Conservation (phyloP, 2,329 filamentous ascomycete genomes). For the Boeremia lycopersici region DNA sequence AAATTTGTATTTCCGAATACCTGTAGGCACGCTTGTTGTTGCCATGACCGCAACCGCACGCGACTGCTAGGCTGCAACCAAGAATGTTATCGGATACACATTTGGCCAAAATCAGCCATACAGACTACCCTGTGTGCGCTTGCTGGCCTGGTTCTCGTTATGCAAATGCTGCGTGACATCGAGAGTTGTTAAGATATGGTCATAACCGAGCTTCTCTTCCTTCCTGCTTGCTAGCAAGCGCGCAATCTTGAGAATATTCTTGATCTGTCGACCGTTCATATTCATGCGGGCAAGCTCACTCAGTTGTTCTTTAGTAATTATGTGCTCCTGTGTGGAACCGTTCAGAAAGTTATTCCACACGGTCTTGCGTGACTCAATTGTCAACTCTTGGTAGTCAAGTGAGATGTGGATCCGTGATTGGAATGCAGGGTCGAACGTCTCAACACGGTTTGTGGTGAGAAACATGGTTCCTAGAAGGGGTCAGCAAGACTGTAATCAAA, state of each 20-base stretch:
- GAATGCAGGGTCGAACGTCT: constrained; percentile 41
- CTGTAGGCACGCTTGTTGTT: too few species aligned
- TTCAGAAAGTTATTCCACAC: constrained; percentile 42
- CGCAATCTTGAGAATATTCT: constrained; percentile 51
- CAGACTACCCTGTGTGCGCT: constrained; percentile 36
- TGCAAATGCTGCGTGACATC: constrained; percentile 50
- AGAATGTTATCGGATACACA: background rate
- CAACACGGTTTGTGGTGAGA: constrained; percentile 44
- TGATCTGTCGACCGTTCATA: constrained; percentile 60
- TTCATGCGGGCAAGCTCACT: constrained; percentile 49
- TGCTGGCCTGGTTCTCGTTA: constrained; percentile 43
- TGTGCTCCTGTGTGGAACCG: constrained; percentile 16
- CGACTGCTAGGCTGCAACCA: too few species aligned
- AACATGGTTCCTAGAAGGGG: constrained; percentile 27
- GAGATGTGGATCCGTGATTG: constrained; percentile 42
- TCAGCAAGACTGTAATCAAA: background rate
- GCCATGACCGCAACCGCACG: too few species aligned
- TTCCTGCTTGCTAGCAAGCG: constrained; percentile 34
- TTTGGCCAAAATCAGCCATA: constrained; percentile 25
- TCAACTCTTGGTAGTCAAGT: constrained; percentile 37
- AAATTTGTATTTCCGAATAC: too few species aligned
- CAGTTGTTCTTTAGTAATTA: constrained; percentile 38
- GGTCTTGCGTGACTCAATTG: constrained; percentile 23
- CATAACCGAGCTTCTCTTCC: constrained; percentile 29
- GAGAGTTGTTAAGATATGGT: constrained; percentile 44